Conservation (phyloP, 2,329 filamentous ascomycete species). For the Biscogniauxia sp. region DNA sequence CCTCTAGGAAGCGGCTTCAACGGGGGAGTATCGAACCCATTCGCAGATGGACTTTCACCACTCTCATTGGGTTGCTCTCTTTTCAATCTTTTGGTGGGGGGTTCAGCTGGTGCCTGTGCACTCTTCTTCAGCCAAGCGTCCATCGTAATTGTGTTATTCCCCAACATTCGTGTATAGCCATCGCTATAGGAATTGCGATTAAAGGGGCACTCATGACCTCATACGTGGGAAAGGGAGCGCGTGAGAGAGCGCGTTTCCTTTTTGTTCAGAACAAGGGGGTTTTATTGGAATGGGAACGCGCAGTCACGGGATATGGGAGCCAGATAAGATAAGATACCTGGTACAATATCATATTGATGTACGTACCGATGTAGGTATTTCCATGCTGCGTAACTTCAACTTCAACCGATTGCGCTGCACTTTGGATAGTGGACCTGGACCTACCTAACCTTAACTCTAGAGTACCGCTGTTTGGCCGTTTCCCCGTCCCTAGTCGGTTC, state of each 20-base stretch:
- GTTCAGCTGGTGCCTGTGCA: conserved; percentile 17
- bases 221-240: conserved; percentile 16
- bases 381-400: background rate
- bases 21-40: conserved; percentile 12
- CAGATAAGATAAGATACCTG: background rate
- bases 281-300: conserved; percentile 4
- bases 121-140: conserved; percentile 29
- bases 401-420: too few relatives aligned
- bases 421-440: too few relatives aligned
- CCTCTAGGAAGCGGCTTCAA: conserved; percentile 13
- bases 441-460: too few relatives aligned
- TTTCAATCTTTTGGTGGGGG: conserved; percentile 37
- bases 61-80: conserved; percentile 29
- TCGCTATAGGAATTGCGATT: background rate
- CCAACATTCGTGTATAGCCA: conserved; percentile 6
- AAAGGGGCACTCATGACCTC: conserved; percentile 11
- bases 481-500: conserved; percentile 3
- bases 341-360: too few relatives aligned
- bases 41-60: conserved; percentile 35
- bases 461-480: background rate
- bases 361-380: background rate
- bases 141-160: conserved; percentile 20
- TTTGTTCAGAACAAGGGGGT: background rate
- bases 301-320: background rate
- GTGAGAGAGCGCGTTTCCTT: conserved; percentile 13